Conservation (phyloP, 1,284 basidiomycete genomes). For the Moniliophthora roreri region DNA sequence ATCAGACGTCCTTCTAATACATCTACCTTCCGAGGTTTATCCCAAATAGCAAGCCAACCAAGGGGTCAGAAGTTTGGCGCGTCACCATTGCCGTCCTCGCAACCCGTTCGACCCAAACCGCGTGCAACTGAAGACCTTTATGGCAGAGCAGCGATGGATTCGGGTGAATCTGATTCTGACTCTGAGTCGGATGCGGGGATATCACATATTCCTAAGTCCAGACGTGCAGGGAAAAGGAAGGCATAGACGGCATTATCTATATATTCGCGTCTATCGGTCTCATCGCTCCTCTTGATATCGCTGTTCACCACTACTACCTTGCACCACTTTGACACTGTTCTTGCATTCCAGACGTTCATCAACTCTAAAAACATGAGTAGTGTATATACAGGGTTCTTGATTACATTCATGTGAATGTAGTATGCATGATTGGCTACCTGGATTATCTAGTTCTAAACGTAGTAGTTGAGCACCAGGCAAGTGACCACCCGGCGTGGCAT, state of each 20-base stretch:
- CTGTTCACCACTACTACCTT: too few species aligned
- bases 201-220: slow-evolving; percentile 59
- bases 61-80: slow-evolving; percentile 33
- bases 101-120: slow-evolving; percentile 21
- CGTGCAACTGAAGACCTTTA: slow-evolving; percentile 31
- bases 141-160: slow-evolving; percentile 30
- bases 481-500: too few species aligned
- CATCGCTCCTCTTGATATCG: too few species aligned
- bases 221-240: slow-evolving; percentile 48
- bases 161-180: slow-evolving; percentile 37
- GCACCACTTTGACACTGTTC: too few species aligned
- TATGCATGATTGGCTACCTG: too few species aligned
- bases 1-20: slow-evolving; percentile 19
- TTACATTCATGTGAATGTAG: too few species aligned
- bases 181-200: slow-evolving; percentile 41
- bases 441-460: too few species aligned
- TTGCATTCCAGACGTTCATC: too few species aligned
- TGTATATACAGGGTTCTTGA: too few species aligned
- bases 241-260: not conserved
- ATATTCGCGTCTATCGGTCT: too few species aligned
- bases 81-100: slow-evolving; percentile 24
- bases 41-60: slow-evolving; percentile 49
- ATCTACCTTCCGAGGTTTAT: slow-evolving; percentile 44
- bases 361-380: too few species aligned
- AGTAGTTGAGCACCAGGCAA: too few species aligned